phyloP scores from a whole-genome alignment of 2,329 filamentous ascomycete genomes.

The Annulohypoxylon truncatum region DNA sequence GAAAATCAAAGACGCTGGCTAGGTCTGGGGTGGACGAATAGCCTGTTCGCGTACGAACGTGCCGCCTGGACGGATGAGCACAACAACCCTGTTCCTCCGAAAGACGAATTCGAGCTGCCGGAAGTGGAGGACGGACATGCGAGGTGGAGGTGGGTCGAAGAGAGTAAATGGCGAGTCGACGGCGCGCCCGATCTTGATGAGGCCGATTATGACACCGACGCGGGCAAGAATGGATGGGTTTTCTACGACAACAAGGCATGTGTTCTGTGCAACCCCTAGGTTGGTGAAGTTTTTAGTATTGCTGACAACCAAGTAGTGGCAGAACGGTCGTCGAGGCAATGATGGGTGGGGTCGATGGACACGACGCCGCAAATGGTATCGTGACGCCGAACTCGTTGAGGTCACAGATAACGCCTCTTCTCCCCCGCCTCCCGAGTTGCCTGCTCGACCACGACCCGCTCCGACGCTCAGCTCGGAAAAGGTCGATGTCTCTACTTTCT shows the following conservation, averaged over 20 bases:
- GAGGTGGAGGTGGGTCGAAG: slow-evolving; percentile 83
- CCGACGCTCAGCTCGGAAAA: slow-evolving; percentile 39
- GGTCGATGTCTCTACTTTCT: slow-evolving; percentile 19
- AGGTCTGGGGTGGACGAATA: slow-evolving; percentile 93
- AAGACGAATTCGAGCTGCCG: slow-evolving; percentile 74
- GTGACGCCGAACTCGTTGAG: slow-evolving; percentile 95
- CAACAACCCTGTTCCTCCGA: slow-evolving; percentile 80
- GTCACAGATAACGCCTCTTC: slow-evolving; percentile 54
- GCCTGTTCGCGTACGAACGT: slow-evolving; percentile 89
- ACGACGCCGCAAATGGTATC: slow-evolving; percentile 92
- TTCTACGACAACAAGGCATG: slow-evolving; percentile 96
- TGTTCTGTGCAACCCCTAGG: background rate
- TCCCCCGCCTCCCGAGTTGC: slow-evolving; percentile 45
- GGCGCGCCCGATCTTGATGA: slow-evolving; percentile 68
- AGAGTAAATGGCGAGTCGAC: slow-evolving; percentile 88
- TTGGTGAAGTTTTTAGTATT: background rate
- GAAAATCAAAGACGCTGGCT: slow-evolving; percentile 98
- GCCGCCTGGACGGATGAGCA: slow-evolving; percentile 97
- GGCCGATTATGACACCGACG: slow-evolving; percentile 65
- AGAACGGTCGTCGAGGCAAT: slow-evolving; percentile 82
- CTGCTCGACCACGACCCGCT: slow-evolving; percentile 45
- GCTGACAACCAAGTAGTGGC: slow-evolving; percentile 71
- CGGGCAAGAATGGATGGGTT: slow-evolving; percentile 85
- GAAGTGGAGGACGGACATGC: slow-evolving; percentile 69
- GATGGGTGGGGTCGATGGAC: slow-evolving; percentile 98